Evolutionary conservation across 805 yeast species (phyloP).

Genomic region (Starmerella asiatica): DNA sequence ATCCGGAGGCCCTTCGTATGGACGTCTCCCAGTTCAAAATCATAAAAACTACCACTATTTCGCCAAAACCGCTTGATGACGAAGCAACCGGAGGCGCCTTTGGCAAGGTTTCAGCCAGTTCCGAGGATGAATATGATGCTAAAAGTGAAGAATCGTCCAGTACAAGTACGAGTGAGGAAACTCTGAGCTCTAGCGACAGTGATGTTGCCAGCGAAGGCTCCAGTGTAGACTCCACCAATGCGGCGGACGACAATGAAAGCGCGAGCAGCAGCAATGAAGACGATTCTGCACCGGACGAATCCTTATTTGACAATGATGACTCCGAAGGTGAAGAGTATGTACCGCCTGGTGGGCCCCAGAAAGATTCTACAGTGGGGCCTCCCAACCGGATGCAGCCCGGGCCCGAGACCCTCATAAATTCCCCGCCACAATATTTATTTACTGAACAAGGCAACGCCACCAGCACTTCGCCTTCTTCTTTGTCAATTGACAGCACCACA

Average conservation of each 20-base stretch:
- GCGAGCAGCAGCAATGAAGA: not conserved
- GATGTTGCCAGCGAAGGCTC: not conserved
- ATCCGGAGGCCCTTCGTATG: conserved; percentile 33
- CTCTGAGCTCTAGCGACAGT: not conserved
- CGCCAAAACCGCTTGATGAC: not conserved
- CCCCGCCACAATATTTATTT: not conserved
- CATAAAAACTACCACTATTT: conserved; percentile 1
- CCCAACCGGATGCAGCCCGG: not conserved
- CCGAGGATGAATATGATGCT: not conserved
- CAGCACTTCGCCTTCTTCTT: not conserved
- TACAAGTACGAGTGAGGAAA: too few species aligned
- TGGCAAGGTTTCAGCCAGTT: not conserved
- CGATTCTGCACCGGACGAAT: not conserved
- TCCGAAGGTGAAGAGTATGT: not conserved
- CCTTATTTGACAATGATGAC: conserved; percentile 1
- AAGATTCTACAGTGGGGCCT: not conserved
- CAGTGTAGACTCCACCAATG: too few species aligned
- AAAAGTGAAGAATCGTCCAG: too few species aligned
- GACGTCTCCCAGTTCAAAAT: conserved; percentile 11
- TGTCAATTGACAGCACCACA: not conserved
- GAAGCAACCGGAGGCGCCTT: not conserved
- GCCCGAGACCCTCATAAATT: too few species aligned
- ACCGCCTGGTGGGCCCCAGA: not conserved
- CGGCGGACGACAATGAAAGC: not conserved
- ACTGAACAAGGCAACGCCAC: not conserved